phyloP scores from a whole-genome alignment of 169 alveolate genomes.

The Cyclospora cayetanensis region DNA sequence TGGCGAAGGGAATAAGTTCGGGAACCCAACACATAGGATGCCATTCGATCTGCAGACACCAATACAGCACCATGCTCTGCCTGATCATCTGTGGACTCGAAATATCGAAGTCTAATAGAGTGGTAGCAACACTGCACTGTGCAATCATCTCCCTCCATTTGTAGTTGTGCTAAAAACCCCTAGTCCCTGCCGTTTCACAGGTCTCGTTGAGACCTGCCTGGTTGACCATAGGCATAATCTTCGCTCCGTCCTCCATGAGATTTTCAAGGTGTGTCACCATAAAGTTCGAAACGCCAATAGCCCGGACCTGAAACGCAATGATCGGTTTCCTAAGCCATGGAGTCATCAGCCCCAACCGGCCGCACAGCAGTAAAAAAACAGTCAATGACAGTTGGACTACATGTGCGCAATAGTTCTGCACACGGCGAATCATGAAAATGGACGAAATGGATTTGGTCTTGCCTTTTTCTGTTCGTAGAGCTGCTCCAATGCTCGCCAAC shows the following conservation, averaged over 20 bases:
- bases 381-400: neutral
- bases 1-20: neutral
- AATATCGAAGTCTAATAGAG: neutral
- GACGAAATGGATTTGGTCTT: neutral
- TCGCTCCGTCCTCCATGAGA: conserved; percentile 65
- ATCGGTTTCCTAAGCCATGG: no score
- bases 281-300: conserved; percentile 73
- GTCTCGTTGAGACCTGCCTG: conserved; percentile 49
- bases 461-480: conserved; percentile 67
- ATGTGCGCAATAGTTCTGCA: neutral
- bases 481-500: conserved; percentile 73
- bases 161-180: neutral
- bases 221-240: conserved; percentile 67
- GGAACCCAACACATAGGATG: conserved; percentile 67
- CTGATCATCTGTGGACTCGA: neutral
- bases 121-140: neutral
- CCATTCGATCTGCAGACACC: conserved; percentile 59
- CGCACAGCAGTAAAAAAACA: neutral
- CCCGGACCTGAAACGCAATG: conserved; percentile 63
- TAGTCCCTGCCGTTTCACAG: neutral
- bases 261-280: conserved; percentile 57
- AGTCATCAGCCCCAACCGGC: neutral
- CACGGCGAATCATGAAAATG: neutral
- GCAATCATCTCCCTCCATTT: neutral
- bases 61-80: neutral